Base-by-base conservation (phyloP, 768 basidiomycete species). In the Pilatotrama ljubarskyi region DNA sequence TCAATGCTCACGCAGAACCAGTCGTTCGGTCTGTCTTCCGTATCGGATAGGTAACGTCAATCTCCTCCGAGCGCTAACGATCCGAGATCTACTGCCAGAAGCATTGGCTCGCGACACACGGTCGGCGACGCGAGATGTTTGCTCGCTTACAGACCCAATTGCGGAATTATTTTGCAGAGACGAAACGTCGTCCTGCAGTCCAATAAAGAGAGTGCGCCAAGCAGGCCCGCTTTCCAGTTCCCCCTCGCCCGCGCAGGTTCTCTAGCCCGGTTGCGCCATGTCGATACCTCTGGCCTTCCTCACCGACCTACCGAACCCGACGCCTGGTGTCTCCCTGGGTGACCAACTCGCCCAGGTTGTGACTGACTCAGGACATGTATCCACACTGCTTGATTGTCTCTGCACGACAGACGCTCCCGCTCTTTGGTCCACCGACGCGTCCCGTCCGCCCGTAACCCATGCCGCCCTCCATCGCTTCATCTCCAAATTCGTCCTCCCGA, bases 321-420 rank as follows among this genome's bases (percentile, higher is more conserved):
- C 69, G 32, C 61, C 70, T 35, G 65, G 56, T 32, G 47, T 61
- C 32, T 77, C 78, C 3, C 72, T 80, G 10, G 79, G 80, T 14
- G 77, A 77, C 48, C 65, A 65, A 25, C 67, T 79, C 59, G 76
- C 73, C 40, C 46, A 73, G 22, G 51, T 58, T 22, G 65, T 81
- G 57, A 68, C 69, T 15, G 61, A 67, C 48, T 74, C 76, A 4
- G 55, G 69, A 14, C 57, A 58, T 17, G 65, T 78, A 25, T 38
- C 64, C 20, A 70, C 78, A 25, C 72, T 81, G 35, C 63, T 79
- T 25, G 77, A 80, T 67, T 80, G 78, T 58, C 66, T 81, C 3
- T 70, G 67, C 42, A 68, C 69, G 10, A 73, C 73, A 22, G 53
- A 67, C 38, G 58, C 62, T 11, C 76, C 78, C 22, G 78, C 76